phyloP scores from a whole-genome alignment of 345 rosid species.

The Lagerstroemia speciosa region DNA sequence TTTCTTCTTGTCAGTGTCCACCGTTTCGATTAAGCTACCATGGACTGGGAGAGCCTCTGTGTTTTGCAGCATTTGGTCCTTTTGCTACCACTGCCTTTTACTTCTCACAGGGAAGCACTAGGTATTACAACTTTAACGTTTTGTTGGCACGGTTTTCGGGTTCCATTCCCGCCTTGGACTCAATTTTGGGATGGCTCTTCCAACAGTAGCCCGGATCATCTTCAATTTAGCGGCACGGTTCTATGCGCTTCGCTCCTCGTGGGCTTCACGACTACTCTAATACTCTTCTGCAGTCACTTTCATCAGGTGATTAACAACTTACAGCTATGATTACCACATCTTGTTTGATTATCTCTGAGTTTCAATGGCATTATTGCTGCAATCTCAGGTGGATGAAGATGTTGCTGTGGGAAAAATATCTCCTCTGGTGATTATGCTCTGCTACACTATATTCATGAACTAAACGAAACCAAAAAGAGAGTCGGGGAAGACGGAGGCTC shows the following conservation, averaged over 20 bases:
- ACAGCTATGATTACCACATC: not conserved
- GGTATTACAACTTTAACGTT: slow-evolving; percentile 26
- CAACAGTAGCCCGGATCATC: slow-evolving; percentile 35
- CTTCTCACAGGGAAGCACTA: slow-evolving; percentile 44
- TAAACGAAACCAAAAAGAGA: not conserved
- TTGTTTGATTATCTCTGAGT: not conserved
- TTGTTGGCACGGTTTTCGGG: not conserved
- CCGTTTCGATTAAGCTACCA: slow-evolving; percentile 88
- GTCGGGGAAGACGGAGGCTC: not conserved
- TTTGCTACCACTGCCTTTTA: slow-evolving; percentile 88
- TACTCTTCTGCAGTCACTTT: slow-evolving; percentile 92
- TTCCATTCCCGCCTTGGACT: not conserved
- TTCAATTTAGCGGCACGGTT: slow-evolving; percentile 44
- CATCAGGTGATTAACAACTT: slow-evolving; percentile 46
- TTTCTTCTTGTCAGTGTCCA: slow-evolving; percentile 53
- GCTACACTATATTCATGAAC: not conserved
- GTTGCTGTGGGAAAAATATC: slow-evolving; percentile 62
- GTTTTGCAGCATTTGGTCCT: slow-evolving; percentile 93
- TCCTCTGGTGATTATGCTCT: slow-evolving; percentile 49
- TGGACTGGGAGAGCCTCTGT: slow-evolving; percentile 91
- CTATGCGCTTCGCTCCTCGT: slow-evolving; percentile 62
- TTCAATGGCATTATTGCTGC: slow-evolving; percentile 4
- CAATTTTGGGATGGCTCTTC: not conserved
- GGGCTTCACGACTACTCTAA: slow-evolving; percentile 76
- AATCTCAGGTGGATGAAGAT: slow-evolving; percentile 64